Evolutionary conservation across 768 basidiomycete species (phyloP), one percentile per base, ranked within the genome.

Genomic region (Podaxis sp.): DNA sequence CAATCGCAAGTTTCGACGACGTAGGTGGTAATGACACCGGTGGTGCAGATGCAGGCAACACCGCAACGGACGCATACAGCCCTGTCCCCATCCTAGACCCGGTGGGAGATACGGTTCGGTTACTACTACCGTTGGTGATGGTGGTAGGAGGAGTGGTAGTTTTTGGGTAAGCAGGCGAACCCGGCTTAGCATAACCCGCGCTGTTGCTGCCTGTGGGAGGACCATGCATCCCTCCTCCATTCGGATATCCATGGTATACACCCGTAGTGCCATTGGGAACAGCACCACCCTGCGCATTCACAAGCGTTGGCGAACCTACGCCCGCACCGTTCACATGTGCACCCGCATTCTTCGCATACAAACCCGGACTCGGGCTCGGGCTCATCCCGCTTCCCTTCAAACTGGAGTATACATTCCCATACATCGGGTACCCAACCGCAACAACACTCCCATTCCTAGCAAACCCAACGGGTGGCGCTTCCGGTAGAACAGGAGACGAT

Each of bases 1-100:
- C 76, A 6, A 77, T 75, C 1, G 75, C 74, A 71, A 79, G 71
- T 66, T 76, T 77, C n/a, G 79, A 78, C 2, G 74, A 65, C 43
- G 70, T 74, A 19, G 71, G 72, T 54, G 73, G 63, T 37, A 64
- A 51, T 27, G 66, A 53, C 54, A 63, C 38, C n/a, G 60, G 33
- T 12, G 54, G 52, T 33, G 50, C 52, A 15, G 60, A 61, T 4
- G 60, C 53, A 22, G 60, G 60, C 12, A 61, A 61, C 9, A 61
- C 60, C 24, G 60, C 60, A 19, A 61, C 19, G 12, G 52, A 55
- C 3, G 72, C 68, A 53, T 78, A 80, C 53, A 80, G 63, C 4
- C 74, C 74, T 33, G 68, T 65, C 19, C 22, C 49, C 15, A 17
- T 19, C 12, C 66, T 64, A 25, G 49, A 50, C 22, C 37, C 53